Evolutionary conservation across 768 basidiomycete species (phyloP).

Genomic region (Phlebiopsis flavidoalba): DNA sequence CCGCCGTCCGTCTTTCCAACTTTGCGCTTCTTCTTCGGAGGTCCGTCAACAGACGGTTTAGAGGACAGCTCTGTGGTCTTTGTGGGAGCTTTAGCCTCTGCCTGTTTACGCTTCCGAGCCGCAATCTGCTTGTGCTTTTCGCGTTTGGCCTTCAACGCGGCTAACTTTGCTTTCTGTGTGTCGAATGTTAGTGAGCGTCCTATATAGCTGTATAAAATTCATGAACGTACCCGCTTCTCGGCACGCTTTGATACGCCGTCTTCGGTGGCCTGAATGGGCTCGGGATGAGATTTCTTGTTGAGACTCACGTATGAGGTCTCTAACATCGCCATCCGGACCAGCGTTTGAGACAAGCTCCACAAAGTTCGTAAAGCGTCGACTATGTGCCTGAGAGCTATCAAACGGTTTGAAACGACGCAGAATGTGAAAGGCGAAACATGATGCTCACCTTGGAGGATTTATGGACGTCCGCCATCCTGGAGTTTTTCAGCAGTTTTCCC

Average conservation of each 20-base stretch:
- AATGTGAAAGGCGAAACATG: constrained; percentile 15
- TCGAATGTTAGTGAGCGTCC: background rate
- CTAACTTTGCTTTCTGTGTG: constrained; percentile 43
- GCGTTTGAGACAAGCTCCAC: constrained; percentile 33
- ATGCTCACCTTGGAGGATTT: constrained; percentile 57
- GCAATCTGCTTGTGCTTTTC: constrained; percentile 40
- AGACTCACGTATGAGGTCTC: constrained; percentile 32
- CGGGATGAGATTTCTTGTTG: constrained; percentile 1
- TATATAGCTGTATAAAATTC: background rate
- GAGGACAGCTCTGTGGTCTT: background rate
- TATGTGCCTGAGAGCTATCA: constrained; percentile 47
- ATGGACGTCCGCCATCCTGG: constrained; percentile 52
- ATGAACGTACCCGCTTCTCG: constrained; percentile 50
- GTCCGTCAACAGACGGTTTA: background rate
- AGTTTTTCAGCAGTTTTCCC: constrained; percentile 62
- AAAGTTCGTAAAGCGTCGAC: constrained; percentile 53
- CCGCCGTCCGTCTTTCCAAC: background rate
- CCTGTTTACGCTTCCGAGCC: constrained; percentile 25
- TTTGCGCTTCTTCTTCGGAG: constrained; percentile 20
- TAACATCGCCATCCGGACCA: constrained; percentile 43
- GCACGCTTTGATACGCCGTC: constrained; percentile 48
- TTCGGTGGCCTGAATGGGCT: constrained; percentile 2
- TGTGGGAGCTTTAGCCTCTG: constrained; percentile 2
- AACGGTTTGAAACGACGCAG: background rate
- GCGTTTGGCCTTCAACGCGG: constrained; percentile 41